These are phyloP conservation scores for Lenzites betulinus DNA, from an alignment of 768 basidiomycete genomes.

Conservation along the genomic window DNA sequence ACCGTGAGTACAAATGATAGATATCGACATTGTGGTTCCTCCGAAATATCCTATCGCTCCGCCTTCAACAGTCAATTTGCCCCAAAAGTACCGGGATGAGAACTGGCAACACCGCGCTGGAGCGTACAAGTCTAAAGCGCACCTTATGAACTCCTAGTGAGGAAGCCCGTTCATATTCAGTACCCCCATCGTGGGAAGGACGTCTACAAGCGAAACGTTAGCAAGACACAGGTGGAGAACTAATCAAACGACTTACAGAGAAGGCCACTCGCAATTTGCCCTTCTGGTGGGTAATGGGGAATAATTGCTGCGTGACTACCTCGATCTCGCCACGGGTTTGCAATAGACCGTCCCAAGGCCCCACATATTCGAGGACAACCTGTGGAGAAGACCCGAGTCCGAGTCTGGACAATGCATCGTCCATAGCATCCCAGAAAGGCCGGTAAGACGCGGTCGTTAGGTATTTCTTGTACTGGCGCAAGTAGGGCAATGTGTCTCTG, in stretches of 20 bases:
- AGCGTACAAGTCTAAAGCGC: too few species aligned
- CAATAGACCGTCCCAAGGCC: background rate
- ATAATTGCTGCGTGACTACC: background rate
- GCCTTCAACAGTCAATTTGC: too few species aligned
- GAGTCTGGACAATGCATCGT: background rate
- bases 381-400: background rate
- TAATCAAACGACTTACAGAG: background rate
- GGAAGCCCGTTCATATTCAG: too few species aligned
- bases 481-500: background rate
- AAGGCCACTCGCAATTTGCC: background rate
- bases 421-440: background rate
- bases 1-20: too few species aligned
- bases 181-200: background rate
- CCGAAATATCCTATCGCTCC: too few species aligned
- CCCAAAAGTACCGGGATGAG: too few species aligned
- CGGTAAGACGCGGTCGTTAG: background rate
- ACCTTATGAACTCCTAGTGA: too few species aligned
- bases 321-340: background rate
- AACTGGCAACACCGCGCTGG: too few species aligned
- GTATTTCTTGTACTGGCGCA: background rate
- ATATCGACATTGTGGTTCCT: too few species aligned
- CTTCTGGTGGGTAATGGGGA: background rate
- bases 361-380: background rate
- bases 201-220: background rate
- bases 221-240: background rate